phyloP scores from a whole-genome alignment of 2,329 filamentous ascomycete species.

The Aspergillus tubingensis region DNA sequence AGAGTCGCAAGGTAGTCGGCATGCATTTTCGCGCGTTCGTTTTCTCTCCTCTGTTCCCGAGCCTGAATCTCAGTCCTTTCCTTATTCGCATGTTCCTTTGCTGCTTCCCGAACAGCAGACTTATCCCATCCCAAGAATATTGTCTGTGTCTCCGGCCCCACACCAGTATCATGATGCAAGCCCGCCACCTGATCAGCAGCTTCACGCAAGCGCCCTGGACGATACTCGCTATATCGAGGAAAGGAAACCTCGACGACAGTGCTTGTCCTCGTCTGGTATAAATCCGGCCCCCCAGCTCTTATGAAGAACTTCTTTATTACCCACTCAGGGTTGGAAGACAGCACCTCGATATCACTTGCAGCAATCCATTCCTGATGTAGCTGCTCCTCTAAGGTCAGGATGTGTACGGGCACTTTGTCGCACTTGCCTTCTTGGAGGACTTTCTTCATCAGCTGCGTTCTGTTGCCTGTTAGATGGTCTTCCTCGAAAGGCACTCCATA shows the following conservation, averaged over 20 bases:
- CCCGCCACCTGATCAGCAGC: conserved; percentile 12
- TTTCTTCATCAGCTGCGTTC: conserved; percentile 16
- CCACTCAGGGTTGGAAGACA: background rate
- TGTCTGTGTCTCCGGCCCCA: conserved; percentile 10
- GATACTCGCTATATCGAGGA: background rate
- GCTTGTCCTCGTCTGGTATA: conserved; percentile 1
- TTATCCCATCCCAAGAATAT: conserved; percentile 18
- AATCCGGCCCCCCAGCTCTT: background rate
- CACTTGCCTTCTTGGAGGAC: conserved; percentile 12
- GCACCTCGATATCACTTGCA: background rate
- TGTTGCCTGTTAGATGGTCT: conserved; percentile 13
- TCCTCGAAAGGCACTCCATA: conserved; percentile 18
- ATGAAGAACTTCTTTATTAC: conserved; percentile 9
- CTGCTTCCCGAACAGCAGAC: conserved; percentile 8
- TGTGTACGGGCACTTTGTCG: conserved; percentile 2
- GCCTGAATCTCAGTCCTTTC: background rate
- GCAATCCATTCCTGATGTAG: conserved; percentile 9
- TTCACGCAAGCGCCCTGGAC: conserved; percentile 9
- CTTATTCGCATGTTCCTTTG: background rate
- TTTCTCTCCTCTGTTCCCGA: background rate
- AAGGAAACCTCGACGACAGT: conserved; percentile 5
- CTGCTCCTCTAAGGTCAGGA: conserved; percentile 2
- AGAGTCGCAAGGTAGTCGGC: background rate
- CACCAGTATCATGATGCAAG: conserved; percentile 10
- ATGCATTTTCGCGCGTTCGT: background rate